Evolutionary conservation across 2,329 filamentous ascomycete species (phyloP).

Genomic region (Phialocephala subalpina): DNA sequence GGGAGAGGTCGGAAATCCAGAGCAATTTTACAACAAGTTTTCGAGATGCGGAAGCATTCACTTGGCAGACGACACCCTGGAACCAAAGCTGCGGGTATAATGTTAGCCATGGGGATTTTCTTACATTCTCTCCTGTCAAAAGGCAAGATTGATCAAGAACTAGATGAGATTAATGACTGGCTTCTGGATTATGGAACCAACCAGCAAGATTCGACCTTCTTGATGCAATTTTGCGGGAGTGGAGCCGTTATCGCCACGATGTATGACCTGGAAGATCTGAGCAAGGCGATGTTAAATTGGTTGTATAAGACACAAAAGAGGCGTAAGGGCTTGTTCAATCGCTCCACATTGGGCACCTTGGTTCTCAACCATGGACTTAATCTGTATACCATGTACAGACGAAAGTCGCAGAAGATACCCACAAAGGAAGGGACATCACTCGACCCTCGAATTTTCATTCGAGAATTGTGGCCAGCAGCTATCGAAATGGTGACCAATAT

Average conservation of each 20-base stretch:
- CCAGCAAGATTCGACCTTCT: background rate
- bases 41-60: background rate
- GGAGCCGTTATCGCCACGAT: background rate
- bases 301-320: background rate
- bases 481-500: slow-evolving; percentile 1
- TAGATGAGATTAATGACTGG: slow-evolving; percentile 6
- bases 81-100: slow-evolving; percentile 2
- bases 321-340: background rate
- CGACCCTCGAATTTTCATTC: background rate
- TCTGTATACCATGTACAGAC: background rate
- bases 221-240: slow-evolving; percentile 5
- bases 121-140: background rate
- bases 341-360: background rate
- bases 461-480: background rate
- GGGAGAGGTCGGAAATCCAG: background rate
- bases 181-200: background rate
- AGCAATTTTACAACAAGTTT: background rate
- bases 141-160: background rate
- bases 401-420: background rate
- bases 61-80: slow-evolving; percentile 4
- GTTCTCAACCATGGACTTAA: slow-evolving; percentile 6
- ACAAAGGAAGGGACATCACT: background rate
- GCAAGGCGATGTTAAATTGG: background rate
- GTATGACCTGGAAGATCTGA: slow-evolving; percentile 2
- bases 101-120: background rate